These are phyloP conservation scores for Pythium rishiriense DNA, from an alignment of 352 stramenopile species.

Conservation along the genomic window DNA sequence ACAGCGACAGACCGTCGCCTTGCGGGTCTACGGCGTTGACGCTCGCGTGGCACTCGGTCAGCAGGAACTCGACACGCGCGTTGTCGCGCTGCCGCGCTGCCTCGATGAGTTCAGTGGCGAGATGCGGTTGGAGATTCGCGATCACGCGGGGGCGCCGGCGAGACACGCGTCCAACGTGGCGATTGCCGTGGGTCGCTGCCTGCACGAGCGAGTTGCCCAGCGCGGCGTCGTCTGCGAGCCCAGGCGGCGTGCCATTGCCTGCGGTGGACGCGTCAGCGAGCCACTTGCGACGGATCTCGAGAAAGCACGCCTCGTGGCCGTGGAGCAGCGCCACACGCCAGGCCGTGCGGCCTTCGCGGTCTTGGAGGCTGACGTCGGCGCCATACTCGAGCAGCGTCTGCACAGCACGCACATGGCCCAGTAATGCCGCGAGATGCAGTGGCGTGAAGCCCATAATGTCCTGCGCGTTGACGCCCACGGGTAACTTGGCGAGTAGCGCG, in stretches of 20 bases:
- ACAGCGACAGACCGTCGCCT: constrained; percentile 15
- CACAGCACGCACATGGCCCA: constrained; percentile 44
- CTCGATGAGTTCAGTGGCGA: constrained; percentile 5
- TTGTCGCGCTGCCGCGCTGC: neutral
- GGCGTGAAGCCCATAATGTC: constrained; percentile 62
- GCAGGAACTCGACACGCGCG: constrained; percentile 5
- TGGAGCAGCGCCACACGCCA: constrained; percentile 60
- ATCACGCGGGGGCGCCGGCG: neutral
- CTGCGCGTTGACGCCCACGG: constrained; percentile 40
- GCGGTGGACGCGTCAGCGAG: constrained; percentile 24
- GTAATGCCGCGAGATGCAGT: constrained; percentile 50
- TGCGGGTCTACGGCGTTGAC: constrained; percentile 12
- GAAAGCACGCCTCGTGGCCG: constrained; percentile 55
- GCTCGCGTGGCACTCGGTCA: constrained; percentile 13
- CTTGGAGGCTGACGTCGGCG: constrained; percentile 45
- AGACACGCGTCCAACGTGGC: neutral
- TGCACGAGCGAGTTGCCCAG: constrained; percentile 2
- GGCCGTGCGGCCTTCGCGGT: constrained; percentile 46
- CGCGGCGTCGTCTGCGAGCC: neutral
- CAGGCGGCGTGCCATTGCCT: neutral
- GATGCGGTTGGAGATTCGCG: constrained; percentile 17
- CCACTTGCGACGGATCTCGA: constrained; percentile 71
- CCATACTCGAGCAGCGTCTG: constrained; percentile 44
- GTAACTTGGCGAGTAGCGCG: constrained; percentile 37
- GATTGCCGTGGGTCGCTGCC: constrained; percentile 10